Evolutionary conservation across 2,329 filamentous ascomycete species (phyloP), one percentile per base, ranked within the genome.

Genomic region (Phaeosphaeria sp.): DNA sequence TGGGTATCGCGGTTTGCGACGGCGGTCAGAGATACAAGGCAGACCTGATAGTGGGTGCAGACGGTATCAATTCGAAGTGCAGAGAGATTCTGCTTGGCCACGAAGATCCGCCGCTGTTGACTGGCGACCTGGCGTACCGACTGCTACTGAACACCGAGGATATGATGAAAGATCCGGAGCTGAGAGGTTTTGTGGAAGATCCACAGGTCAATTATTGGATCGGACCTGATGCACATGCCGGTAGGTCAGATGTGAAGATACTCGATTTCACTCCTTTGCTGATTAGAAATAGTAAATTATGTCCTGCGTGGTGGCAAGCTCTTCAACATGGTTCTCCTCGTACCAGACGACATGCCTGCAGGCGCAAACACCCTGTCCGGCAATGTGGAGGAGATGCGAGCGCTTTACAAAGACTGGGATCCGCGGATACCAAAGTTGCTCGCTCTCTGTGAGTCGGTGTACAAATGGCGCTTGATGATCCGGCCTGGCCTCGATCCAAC

Each of bases 391-490:
- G 82, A 85, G 61, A 85, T 85, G 82, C 79, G 80, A 48, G 79
- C 80, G 0, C 74, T 84, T 5, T 88, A 84, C 61, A 76, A 80
- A 46, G 81, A 82, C 44, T 89, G 86, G 86, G 86, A 88, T 63
- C 83, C 84, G 0, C 76, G 77, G 0, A 77, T 77, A 33, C 74
- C 80, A 18, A 89, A 88, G 67, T 77, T 89, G 4, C 77, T 88
- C 0, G 74, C 76, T 0, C 79, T 88, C 18, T 88, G 86, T 67
- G 77, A 86, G 44, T 84, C 82, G 0, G 85, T 89, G 0, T 80
- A 81, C 49, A 89, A 89, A 69, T 89, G 86, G 86, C 79, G 84
- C 1, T 74, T 89, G 0, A 86, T 83, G 69, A 87, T 86, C 56
- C 79, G 86, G 1, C 81, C 81, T 1, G 81, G 82, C 5, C 78